Evolutionary conservation across 768 basidiomycete species (phyloP), one percentile per base, ranked within the genome.

Genomic region (Boletus sp.): DNA sequence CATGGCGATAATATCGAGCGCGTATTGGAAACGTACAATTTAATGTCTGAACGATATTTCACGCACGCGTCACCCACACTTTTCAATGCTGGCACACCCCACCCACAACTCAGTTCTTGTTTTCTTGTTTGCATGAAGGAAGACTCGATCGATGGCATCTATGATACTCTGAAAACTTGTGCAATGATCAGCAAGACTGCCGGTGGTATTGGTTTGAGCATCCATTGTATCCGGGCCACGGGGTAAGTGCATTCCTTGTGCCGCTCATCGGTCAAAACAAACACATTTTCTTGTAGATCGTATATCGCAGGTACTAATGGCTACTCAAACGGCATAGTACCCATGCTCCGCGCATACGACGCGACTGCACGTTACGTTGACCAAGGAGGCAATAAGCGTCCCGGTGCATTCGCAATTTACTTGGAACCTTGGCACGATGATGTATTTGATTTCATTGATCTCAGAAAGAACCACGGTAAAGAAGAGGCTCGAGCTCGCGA

Each of bases 121-220:
- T 99, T 98, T 85, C 85, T 99, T 55, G 88, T 99, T 47, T 88
- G 87, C 69, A 98, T 98, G 97, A 94, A 94, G 74, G 94, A 98
- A 18, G 97, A 98, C 73, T 96, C 93, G 4, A 98, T 98, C 56
- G 97, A 99, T 64, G 97, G 97, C 18, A 98, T 99, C 75, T 99
- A 98, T 72, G 96, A 98, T 65, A 98, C 97, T 1, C 80, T 99
- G 64, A 98, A 98, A 80, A 92, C 84, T 59, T 98, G 97, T 69
- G 97, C 97, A 5, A 92, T 98, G 90, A 99, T 99, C 73, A 96
- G 94, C 70, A 98, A 99, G 80, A 97, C 94, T 6, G 97, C 97
- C 28, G 97, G 97, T 66, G 97, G 97, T 52, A 98, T 98, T 70
- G 97, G 97, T 50, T 76, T 99, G 59, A 92, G 81, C 73, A 97